Base-by-base conservation (phyloP, 768 basidiomycete genomes). In the Crassisporium funariophilum region DNA sequence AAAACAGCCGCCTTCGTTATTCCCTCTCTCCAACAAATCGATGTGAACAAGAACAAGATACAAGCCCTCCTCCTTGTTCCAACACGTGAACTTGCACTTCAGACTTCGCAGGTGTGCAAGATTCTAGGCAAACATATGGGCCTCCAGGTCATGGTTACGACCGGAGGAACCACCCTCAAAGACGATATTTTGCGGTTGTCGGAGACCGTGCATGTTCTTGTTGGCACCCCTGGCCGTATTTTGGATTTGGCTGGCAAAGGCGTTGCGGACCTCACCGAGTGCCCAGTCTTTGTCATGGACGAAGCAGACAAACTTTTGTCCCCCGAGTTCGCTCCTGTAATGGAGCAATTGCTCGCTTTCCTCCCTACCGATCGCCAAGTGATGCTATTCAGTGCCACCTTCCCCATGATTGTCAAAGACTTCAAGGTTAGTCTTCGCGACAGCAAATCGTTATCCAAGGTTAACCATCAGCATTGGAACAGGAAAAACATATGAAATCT, bases 1-100 rank as follows among this genome's bases (percentile, higher is more conserved):
- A 93, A 99, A 78, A 99, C 95, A 17, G 95, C 95, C 29, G 97
- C 95, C 17, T 99, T 98, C 78, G 91, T 95, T 71, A 98, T 99
- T 66, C 95, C 97, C 29, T 82, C 94, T 36, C 83, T 99, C 43
- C 91, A 97, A 66, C 91, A 94, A 68, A 74, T 98, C 68, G 93
- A 97, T 71, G 67, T 90, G 53, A 73, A 68, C 47, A 85, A 82
- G 69, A 75, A 76, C 65, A 94, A 95, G 75, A 95, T 99, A 56
- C 95, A 99, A 72, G 93, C 94, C 3, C 81, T 98, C 49, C 80
- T 99, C 50, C 89, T 99, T 53, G 95, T 98, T 36, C 95, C 95
- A 29, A 99, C 95, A n/a, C 90, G 95, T 56, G 95, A 99, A 74
- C 83, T 99, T 27, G 97, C 95, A 6, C 79, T 99, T 37, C 95